phyloP scores from a whole-genome alignment of 306 rosid species.

The Trifolium dubium region DNA sequence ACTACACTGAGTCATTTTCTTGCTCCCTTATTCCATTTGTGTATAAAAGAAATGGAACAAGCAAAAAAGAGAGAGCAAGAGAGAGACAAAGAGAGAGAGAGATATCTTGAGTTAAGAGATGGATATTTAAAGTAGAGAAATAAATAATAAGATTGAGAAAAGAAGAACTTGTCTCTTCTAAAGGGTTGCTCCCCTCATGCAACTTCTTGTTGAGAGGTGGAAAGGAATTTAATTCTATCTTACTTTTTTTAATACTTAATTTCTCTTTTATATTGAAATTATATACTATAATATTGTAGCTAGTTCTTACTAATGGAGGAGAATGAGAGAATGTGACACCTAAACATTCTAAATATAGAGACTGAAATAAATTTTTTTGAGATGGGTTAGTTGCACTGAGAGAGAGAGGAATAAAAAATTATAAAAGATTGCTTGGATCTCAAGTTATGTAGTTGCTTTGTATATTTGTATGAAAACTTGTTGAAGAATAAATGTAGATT shows the following conservation, averaged over 20 bases:
- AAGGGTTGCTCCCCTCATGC: constrained; percentile 56
- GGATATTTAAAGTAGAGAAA: constrained; percentile 40
- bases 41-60: constrained; percentile 36
- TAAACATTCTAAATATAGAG: constrained; percentile 46
- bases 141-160: constrained; percentile 43
- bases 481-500: constrained; percentile 60
- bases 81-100: constrained; percentile 33
- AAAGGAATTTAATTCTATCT: constrained; percentile 65
- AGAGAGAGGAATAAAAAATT: constrained; percentile 31
- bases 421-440: constrained; percentile 65
- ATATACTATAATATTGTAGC: constrained; percentile 36
- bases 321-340: constrained; percentile 40
- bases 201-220: constrained; percentile 53
- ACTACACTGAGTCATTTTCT: constrained; percentile 73
- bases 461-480: constrained; percentile 62
- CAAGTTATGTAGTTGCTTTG: constrained; percentile 60
- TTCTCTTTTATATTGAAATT: constrained; percentile 35
- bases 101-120: constrained; percentile 38
- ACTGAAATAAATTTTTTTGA: constrained; percentile 39
- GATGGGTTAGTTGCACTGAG: constrained; percentile 49
- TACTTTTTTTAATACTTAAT: constrained; percentile 45
- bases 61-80: constrained; percentile 33
- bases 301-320: constrained; percentile 11
- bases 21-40: constrained; percentile 50
- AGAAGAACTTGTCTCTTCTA: constrained; percentile 56